Evolutionary conservation across 2,329 filamentous ascomycete genomes (phyloP).

Genomic region (Cladosporium sp.): DNA sequence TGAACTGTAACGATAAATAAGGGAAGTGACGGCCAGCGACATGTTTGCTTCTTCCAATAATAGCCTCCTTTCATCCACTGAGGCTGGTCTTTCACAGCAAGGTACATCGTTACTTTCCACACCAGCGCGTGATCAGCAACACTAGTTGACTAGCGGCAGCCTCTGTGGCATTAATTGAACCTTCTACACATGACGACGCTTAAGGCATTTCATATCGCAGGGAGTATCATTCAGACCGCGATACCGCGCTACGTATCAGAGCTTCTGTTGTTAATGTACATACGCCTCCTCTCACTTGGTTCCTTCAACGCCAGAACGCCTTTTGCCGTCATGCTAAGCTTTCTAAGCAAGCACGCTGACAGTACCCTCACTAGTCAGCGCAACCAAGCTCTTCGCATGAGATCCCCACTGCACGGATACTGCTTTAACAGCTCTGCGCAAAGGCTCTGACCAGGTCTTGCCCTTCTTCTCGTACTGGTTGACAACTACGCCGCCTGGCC

Average conservation of each 20-base stretch:
- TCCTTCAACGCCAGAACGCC: slow-evolving; percentile 16
- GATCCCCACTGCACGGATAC: slow-evolving; percentile 76
- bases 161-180: neutral
- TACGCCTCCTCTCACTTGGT: neutral
- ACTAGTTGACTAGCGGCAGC: neutral
- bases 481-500: slow-evolving; percentile 77
- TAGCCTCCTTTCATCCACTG: neutral
- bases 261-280: slow-evolving; percentile 10
- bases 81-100: neutral
- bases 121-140: neutral
- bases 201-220: neutral
- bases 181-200: neutral
- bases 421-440: slow-evolving; percentile 73
- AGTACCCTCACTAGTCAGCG: slow-evolving; percentile 72
- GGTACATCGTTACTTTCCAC: neutral
- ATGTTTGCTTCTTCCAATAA: neutral
- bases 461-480: slow-evolving; percentile 84
- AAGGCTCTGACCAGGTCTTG: slow-evolving; percentile 86
- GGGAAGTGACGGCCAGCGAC: neutral
- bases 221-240: neutral
- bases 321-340: neutral
- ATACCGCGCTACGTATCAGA: neutral
- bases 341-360: slow-evolving; percentile 57
- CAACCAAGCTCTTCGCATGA: slow-evolving; percentile 71
- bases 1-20: neutral